Base-by-base conservation (phyloP, 116 monocot species). In the Dioscorea cayenensis region DNA sequence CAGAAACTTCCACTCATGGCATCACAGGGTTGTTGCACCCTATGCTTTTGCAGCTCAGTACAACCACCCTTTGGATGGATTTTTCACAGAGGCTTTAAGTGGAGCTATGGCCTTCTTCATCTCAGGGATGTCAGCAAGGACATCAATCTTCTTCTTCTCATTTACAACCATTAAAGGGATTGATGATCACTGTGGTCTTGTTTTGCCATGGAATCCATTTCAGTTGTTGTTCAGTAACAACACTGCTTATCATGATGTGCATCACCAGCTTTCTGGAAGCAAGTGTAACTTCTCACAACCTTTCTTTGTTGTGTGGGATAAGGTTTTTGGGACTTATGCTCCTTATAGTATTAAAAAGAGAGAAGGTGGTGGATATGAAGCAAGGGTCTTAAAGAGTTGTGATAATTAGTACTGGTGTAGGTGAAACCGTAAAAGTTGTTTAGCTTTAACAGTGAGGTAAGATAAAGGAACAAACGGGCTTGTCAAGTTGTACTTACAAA, bases 271-370 rank as follows among this genome's bases (percentile, higher is more conserved):
- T 35, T 17, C 27, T 36, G 77, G 65, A 14, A 52, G 64, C 63
- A 60, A 72, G 19, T 77, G 35, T 71, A 77, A 77, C 71, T 77
- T 71, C 52, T 71, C 71, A 65, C 71, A 64, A 66, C 64, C 77
- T 11, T 77, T 77, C 77, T 77, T 77, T 51, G 50, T 65, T 21
- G 49, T 65, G 66, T 77, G 77, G 77, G 77, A 77, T 55, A 71
- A 43, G 71, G 49, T 77, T 22, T 48, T 77, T 51, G 77, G 71
- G 22, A 77, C 77, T 38, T 71, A 71, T 32, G 28, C 58, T 71
- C 71, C 77, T 19, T 66, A 71, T 38, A 36, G 29, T 11, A 64
- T 77, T 37, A 36, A 20, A 49, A 25, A 65, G 67, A 72, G 28
- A 14, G 55, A 50, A 59, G 67, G 29, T 14, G 71, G 75, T 1